Evolutionary conservation across 2,329 filamentous ascomycete species (phyloP), one percentile per base, ranked within the genome.

Genomic region (Diaporthe helianthi): DNA sequence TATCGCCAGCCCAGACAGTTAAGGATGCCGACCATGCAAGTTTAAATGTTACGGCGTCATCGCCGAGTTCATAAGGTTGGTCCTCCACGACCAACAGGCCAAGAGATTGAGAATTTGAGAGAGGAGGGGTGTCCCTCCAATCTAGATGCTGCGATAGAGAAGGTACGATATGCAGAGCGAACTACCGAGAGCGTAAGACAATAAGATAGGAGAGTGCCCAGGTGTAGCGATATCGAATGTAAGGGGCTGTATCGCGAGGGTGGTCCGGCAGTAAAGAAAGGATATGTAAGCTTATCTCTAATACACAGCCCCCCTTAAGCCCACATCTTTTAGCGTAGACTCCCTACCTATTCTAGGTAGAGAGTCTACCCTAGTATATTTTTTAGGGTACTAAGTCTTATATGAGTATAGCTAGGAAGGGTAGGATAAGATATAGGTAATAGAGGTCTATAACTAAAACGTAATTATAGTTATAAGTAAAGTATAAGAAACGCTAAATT

Each of bases 171-270:
- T 60, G 17, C 22, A n/a, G 38, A 47, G 44, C 7, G 5, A 46
- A 46, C 55, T 60, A 31, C 38, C 38, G 55, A 60, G 17, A 12
- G 17, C 38, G 19, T 46, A 46, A 24, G 55, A 60, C 55, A 36
- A 19, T 38, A 22, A 5, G 55, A 46, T 38, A 46, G 38, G 55
- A 22, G 38, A n/a, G 26, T 38, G 8, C 19, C n/a, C n/a, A n/a
- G n/a, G n/a, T n/a, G n/a, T n/a, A 22, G 24, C 24, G 55, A 60
- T 60, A 60, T 46, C 55, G 46, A 26, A 60, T 60, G 38, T 60
- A 26, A 46, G 15, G 55, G 55, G 17, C 24, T 46, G 24, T 38
- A 60, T 60, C 44, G 10, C 38, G 29, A 46, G 9, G 5, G 26
- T 44, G 5, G 26, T 44, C 26, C 33, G 38, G 24, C 17, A 60